Base-by-base conservation (phyloP, 2,329 filamentous ascomycete genomes). In the Magnaporthiopsis poae region DNA sequence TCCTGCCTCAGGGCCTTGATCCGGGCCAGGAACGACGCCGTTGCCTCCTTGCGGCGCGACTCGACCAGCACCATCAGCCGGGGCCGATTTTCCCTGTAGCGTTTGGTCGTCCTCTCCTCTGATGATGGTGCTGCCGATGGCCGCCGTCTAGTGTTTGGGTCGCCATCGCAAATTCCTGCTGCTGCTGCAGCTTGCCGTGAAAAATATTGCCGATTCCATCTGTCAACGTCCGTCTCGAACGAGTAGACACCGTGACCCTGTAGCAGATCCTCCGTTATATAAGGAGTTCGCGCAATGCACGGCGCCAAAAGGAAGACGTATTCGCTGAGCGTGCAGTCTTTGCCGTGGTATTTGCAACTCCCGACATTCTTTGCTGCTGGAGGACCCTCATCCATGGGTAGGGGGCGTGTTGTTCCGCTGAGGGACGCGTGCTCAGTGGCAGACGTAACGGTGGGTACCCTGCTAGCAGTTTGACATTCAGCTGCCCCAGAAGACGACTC, bases 261-360 rank as follows among this genome's bases (percentile, higher is more conserved):
- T 1, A 84, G 72, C 0, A 84, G 71, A 29, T 75, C 71, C 0
- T 78, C 75, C 0, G 75, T 75, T 7, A 81, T 71, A 69, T 74
- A 74, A 0, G 74, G 74, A 12, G 75, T 74, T 2, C 71, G 67
- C 15, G 79, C 71, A 21, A 83, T 76, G 64, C 76, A 79, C 0
- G 79, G 78, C 0, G 80, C 75, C 1, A 84, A 71, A 1, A 85
- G 68, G 39, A 85, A 69, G 0, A 73, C 71, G 52, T 69, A 75
- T 21, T 72, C 73, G 0, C 71, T 69, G 29, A 85, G 70, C 1
- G 73, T 71, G 67, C 83, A 85, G 11, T 72, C 66, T 33, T 64
- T 64, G 63, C 63, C 63, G 29, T 64, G 63, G 46, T 64, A n/a
- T 61, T 61, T 60, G 35, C 64, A 65, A 15, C 36, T 31, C 4